Percentiles rank a stretch among this genome's conserved stretches.
Evolutionary conservation across 176 grass and related monocot genomes (phyloP).

Genomic region (Carex cristatella): DNA sequence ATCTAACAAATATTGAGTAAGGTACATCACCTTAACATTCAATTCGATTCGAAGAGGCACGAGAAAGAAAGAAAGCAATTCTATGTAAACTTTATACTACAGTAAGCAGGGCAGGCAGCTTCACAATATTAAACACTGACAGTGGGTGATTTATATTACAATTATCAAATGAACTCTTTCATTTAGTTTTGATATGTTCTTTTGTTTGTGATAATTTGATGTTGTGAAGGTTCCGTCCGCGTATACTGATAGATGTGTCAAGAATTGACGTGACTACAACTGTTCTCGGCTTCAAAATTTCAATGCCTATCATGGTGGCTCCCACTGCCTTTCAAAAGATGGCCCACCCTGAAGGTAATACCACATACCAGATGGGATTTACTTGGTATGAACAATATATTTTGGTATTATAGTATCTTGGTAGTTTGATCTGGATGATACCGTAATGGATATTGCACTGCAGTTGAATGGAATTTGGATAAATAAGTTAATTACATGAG

Average conservation of each 20-base stretch:
- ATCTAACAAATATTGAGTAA: neutral
- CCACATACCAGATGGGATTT: neutral
- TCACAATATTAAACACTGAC: neutral
- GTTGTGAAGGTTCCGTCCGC: conserved; percentile 72
- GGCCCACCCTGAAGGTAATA: conserved; percentile 92
- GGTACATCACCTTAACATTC: neutral
- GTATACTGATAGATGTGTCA: conserved; percentile 91
- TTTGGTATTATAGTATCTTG: neutral
- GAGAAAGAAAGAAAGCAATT: neutral
- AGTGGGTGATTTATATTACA: neutral
- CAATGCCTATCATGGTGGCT: conserved; percentile 96
- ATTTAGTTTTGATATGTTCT: neutral
- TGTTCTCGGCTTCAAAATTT: conserved; percentile 88
- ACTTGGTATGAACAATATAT: neutral
- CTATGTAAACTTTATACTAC: neutral
- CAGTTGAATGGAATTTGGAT: neutral
- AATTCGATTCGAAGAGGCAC: neutral
- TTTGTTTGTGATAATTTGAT: neutral
- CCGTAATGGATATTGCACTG: neutral
- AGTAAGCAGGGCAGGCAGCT: neutral
- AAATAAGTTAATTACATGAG: neutral
- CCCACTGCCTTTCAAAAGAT: conserved; percentile 95
- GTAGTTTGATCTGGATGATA: neutral
- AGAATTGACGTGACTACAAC: conserved; percentile 86
- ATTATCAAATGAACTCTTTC: neutral